Base-by-base conservation (phyloP, 2,329 filamentous ascomycete species). In the Eutypa lata region DNA sequence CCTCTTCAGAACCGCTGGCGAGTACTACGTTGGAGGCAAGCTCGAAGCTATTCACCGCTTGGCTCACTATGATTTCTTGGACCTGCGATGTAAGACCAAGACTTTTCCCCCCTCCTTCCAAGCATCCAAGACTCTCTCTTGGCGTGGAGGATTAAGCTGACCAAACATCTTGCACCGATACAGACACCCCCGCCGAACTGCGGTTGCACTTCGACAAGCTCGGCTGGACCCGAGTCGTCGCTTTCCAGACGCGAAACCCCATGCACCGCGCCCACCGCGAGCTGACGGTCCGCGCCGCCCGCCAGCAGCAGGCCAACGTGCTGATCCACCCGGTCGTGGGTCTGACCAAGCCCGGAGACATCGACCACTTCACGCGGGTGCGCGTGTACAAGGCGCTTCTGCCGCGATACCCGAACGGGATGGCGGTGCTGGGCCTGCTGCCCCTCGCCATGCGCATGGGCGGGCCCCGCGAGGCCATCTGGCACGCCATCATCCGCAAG, bases 401-500 rank as follows among this genome's bases (percentile, higher is more conserved):
- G 61, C 91, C 93, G 63, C 86, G 94, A 69, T 99, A 99, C 78
- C 94, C 94, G 74, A 99, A 97, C 75, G 94, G 94, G 68, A 99
- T 99, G 94, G 94, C 94, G 54, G 91, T 95, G 38, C 85, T 99
- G 60, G 93, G 91, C 74, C 90, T 99, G 42, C 83, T 99, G 51
- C 92, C 92, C 54, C 83, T 99, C 60, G 94, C 94, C 66, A 99
- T 99, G 94, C 89, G 94, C 71, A 99, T 99, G 94, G 94, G 91
- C 69, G 94, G 94, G 66, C 94, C 94, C 59, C 90, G 94, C 63
- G 94, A 99, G 80, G 94, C 94, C 63, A 91, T 99, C 77, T 99
- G 94, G 94, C 94, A 99, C 81, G 94, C 94, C 69, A 96, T 99
- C 68, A 99, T 99, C 81, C 91, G 94, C 71, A 99, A 97, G 87